Evolutionary conservation across 192 early-diverging fungal species (phyloP).

Genomic region (Cladochytrium replicatum): DNA sequence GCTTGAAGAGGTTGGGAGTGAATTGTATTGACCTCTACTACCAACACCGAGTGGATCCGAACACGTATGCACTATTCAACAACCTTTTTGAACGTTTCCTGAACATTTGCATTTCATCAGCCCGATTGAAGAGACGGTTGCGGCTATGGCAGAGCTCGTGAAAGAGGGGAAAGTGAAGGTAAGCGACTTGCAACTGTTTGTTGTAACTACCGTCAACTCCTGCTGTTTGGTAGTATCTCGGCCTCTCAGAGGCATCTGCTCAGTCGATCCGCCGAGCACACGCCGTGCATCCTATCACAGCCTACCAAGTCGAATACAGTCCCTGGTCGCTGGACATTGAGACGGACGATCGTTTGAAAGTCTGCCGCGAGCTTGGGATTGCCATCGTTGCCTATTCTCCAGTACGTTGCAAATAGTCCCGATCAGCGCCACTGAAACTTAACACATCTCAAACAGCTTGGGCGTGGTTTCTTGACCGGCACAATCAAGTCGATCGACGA

Average conservation of each 20-base stretch:
- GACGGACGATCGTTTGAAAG: slow-evolving; percentile 51
- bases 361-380: slow-evolving; percentile 51
- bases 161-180: slow-evolving; percentile 58
- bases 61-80: slow-evolving; percentile 34
- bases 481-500: slow-evolving; percentile 42
- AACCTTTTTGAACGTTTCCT: slow-evolving; percentile 19
- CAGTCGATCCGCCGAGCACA: slow-evolving; percentile 52
- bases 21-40: slow-evolving; percentile 57
- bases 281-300: slow-evolving; percentile 59
- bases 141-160: slow-evolving; percentile 51
- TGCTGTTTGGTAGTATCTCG: no score
- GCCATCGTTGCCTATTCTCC: slow-evolving; percentile 58
- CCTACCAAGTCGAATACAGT: slow-evolving; percentile 30
- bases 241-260: slow-evolving; percentile 48
- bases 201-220: no score
- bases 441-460: slow-evolving; percentile 30
- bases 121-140: slow-evolving; percentile 54
- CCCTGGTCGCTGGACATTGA: slow-evolving; percentile 55
- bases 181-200: no score
- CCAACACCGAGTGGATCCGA: slow-evolving; percentile 47
- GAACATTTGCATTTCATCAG: slow-evolving; percentile 11
- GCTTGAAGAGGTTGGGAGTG: slow-evolving; percentile 42
- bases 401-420: slow-evolving; percentile 24
- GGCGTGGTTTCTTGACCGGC: slow-evolving; percentile 57
- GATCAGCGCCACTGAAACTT: no score